Percentiles rank a stretch among this genome's conserved stretches.
phyloP scores from a whole-genome alignment of 139 green algal genomes.

The Tetraselmis striata region DNA sequence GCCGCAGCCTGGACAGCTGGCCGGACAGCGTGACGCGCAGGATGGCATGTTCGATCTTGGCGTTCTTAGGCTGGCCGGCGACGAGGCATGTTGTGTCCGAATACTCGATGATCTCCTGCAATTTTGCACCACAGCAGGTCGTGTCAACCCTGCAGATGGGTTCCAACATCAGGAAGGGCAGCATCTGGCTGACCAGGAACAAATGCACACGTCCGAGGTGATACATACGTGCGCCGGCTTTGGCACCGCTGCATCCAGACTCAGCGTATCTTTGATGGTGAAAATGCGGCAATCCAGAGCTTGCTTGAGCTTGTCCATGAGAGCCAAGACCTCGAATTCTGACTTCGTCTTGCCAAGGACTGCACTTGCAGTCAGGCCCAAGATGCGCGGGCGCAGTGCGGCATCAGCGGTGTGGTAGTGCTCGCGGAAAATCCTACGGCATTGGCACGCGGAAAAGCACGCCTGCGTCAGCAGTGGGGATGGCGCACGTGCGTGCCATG shows the following conservation, averaged over 20 bases:
- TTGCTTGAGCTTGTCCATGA: background rate
- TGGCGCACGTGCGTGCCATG: too few species aligned
- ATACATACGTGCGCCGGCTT: background rate
- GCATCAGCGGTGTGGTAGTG: background rate
- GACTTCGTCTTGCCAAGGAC: background rate
- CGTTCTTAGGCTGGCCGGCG: background rate
- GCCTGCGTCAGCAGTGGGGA: too few species aligned
- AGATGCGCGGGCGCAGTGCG: background rate
- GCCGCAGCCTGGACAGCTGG: background rate
- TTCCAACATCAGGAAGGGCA: too few species aligned
- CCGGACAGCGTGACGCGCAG: background rate
- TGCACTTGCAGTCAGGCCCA: background rate
- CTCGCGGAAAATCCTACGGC: background rate
- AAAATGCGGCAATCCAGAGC: background rate
- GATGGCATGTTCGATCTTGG: background rate
- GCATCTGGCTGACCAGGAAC: too few species aligned
- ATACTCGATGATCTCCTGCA: background rate
- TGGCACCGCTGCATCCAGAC: background rate
- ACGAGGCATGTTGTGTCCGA: background rate
- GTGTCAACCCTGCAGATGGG: too few species aligned
- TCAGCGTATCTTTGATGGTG: background rate
- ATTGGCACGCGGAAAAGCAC: too few species aligned
- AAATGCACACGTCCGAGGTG: too few species aligned
- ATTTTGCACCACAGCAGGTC: too few species aligned
- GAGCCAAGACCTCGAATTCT: background rate